Percentiles rank a stretch among this genome's conserved stretches.
Evolutionary conservation across 805 yeast species (phyloP).

Genomic region (Saturnispora gosingensis): DNA sequence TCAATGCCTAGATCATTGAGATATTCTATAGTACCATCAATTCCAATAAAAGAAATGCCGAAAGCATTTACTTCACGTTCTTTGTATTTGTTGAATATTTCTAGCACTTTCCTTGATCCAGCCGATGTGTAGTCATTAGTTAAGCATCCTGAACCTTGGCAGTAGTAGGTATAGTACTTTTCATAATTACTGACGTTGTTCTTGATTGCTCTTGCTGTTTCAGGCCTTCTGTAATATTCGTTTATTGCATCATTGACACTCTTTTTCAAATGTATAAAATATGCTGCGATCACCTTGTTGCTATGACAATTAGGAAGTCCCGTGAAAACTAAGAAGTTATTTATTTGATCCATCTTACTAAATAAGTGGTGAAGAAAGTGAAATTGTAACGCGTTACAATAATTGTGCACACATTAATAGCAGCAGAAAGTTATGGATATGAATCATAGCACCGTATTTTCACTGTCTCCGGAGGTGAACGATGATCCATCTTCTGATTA

Average conservation of each 20-base stretch:
- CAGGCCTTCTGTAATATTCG: constrained; percentile 3
- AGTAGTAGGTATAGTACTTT: not conserved
- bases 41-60: constrained; percentile 39
- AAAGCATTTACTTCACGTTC: constrained; percentile 18
- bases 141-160: not conserved
- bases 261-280: not conserved
- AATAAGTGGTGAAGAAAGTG: not conserved
- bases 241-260: constrained; percentile 10
- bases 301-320: not conserved
- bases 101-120: constrained; percentile 16
- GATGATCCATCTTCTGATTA: not conserved
- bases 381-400: not conserved
- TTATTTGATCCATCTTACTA: constrained; percentile 1
- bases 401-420: not conserved
- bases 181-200: not conserved
- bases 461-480: not conserved
- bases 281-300: constrained; percentile 1
- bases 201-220: constrained; percentile 1
- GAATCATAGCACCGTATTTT: not conserved
- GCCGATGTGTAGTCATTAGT: not conserved
- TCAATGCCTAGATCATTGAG: constrained; percentile 58
- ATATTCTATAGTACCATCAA: constrained; percentile 70
- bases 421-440: not conserved
- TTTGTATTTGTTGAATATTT: constrained; percentile 28
- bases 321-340: not conserved